Base-by-base conservation (phyloP, 1,284 basidiomycete genomes). In the Cryptococcus sp. region DNA sequence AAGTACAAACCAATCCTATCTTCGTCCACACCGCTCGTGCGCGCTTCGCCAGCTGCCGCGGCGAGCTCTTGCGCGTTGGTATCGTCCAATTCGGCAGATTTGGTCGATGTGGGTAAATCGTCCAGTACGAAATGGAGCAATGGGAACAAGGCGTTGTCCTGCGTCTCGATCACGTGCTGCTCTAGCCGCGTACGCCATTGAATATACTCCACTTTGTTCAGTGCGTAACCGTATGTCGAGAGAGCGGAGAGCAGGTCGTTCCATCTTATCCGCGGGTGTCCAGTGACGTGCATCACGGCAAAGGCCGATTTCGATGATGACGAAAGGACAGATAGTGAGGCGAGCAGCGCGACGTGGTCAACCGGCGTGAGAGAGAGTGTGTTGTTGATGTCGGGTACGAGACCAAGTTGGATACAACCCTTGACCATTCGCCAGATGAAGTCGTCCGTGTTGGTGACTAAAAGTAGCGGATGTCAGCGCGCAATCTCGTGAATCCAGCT, bases 371-470 rank as follows among this genome's bases (percentile, higher is more conserved):
- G 95, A 80, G 99, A 99, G 73, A 99, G 85, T 3, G 91, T 89
- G 80, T 99, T 99, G 83, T 97, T 93, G 78, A 99, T 98, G 75
- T 99, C 91, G 1, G 96, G 96, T 2, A 94, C 87, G 46, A 93
- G 85, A 3, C 95, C 95, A 6, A 99, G 87, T 78, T 99, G 96
- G 49, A 96, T 84, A 75, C 93, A 97, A 23, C 96, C 96, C 80
- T 99, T 99, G 75, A 98, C 91, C 75, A 99, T 83, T 20, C 96
- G 87, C 94, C 95, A 98, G 56, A 99, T 85, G 80, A 99, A 99
- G 78, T 99, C 96, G 71, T 99, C 96, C 40, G 96, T 99, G 80
- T 99, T 99, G 27, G 94, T 98, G 2, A 97, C 94, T 87, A 68
- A 3, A 65, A 13, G 5, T 15, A 47, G 17, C 38, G 25, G 54